Base-by-base conservation (phyloP, 257 asterid genomes). In the Nicotiana benthamiana region DNA sequence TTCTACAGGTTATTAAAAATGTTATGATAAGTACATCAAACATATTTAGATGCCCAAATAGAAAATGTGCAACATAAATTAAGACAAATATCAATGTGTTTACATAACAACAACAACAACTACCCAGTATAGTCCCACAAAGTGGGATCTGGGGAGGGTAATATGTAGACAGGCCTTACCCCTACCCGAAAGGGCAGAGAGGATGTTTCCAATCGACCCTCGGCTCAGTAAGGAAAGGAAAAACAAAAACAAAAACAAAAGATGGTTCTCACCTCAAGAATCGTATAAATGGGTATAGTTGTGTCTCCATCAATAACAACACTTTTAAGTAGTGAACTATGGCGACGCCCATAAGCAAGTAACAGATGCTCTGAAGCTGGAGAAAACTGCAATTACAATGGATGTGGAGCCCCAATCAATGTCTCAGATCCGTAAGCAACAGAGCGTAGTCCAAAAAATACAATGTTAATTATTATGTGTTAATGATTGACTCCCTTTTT, bases 301-400 rank as follows among this genome's bases (percentile, higher is more conserved):
- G 88, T 82, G 46, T 93, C 98, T 77, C 97, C 97, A 86, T 95
- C 97, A 84, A 93, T 92, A 76, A 95, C 93, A 16, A 93, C 97
- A 83, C 97, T 93, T 84, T 92, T 94, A 65, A 94, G 98, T 81
- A 94, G 97, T 53, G 98, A 93, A 87, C 85, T 88, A 82, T 94
- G 98, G 79, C 98, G 98, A 65, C 98, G 92, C 61, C 98, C 98
- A 80, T 94, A 94, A 36, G 97, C 96, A 76, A 94, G 97, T 87
- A 94, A 88, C 76, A 94, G 88, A 89, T 94, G 98, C 87, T 94
- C 98, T 11, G 98, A 94, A 65, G 96, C 90, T 34, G 98, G 97
- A 83, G 98, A 94, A 83, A 94, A 94, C 98, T 94, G 95, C 92
- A 90, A 83, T 48, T 34, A 53, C 30, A 81, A 56, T 16, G 17